These are phyloP conservation scores for Dendrocalamus sinicus DNA, from an alignment of 176 grass and related monocot genomes.

Conservation along the genomic window DNA sequence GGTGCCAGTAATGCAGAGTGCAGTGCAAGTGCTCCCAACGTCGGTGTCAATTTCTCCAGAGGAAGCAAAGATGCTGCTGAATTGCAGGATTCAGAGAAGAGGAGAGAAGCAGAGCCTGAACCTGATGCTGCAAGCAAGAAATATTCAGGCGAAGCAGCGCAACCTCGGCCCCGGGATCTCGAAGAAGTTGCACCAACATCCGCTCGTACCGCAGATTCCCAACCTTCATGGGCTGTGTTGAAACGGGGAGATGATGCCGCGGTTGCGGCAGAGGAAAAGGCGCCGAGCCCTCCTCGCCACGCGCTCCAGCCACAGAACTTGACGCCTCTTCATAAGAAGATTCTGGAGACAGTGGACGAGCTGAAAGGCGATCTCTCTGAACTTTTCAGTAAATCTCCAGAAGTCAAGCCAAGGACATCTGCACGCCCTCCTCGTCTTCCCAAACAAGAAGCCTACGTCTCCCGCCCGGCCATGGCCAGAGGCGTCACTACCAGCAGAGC, in stretches of 20 bases:
- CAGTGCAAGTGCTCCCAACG: background rate
- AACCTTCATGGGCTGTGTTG: conserved; percentile 39
- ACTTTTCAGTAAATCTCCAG: conserved; percentile 62
- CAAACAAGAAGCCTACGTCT: conserved; percentile 2
- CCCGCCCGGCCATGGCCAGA: background rate
- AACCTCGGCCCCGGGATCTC: background rate
- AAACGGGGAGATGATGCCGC: conserved; percentile 14
- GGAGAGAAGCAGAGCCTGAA: background rate
- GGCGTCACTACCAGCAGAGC: conserved; percentile 10
- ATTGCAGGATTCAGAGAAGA: background rate
- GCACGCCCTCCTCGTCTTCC: conserved; percentile 34
- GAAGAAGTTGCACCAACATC: conserved; percentile 9
- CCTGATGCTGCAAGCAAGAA: background rate
- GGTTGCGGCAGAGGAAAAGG: conserved; percentile 1
- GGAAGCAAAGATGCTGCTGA: background rate
- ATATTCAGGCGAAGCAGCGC: conserved; percentile 16
- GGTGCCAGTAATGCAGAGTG: background rate
- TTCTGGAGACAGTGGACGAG: conserved; percentile 75
- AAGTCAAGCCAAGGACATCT: conserved; percentile 25
- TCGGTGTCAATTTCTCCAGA: background rate
- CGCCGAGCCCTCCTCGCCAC: conserved; percentile 33
- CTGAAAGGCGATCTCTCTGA: conserved; percentile 76
- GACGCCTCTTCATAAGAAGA: conserved; percentile 52
- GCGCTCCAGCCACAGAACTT: conserved; percentile 1
- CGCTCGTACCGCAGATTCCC: conserved; percentile 40